Evolutionary conservation across 257 asterid species (phyloP), one percentile per base, ranked within the genome.

Genomic region (Sherardia arvensis): DNA sequence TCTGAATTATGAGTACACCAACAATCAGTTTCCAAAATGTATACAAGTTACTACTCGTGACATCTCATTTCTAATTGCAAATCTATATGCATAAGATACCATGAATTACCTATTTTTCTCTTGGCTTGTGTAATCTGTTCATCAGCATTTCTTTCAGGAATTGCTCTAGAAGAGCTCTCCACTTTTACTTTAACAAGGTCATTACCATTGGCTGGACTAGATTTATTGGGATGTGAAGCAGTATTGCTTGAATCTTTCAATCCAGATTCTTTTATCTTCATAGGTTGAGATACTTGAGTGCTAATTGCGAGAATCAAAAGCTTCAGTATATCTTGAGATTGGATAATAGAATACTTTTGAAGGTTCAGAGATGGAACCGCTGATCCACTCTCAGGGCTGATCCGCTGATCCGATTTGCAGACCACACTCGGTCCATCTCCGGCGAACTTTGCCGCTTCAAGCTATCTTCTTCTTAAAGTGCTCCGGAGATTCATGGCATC

Each of bases 81-180:
- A 11, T 33, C 20, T 22, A 59, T 18, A 56, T 21, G 8, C 20
- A 40, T 60, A 33, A 22, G 27, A 32, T 15, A 51, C 20, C 14
- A 30, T 33, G 54, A 11, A 1, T 32, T 78, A 81, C 87, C 87
- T 73, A 66, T 49, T 27, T 76, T 81, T 58, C 79, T 72, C 69
- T 81, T 81, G 4, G 56, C 69, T 40, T 66, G 73, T 63, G 67
- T 78, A 43, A 62, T 26, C 45, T 71, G 82, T 72, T 57, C 66
- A 66, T 62, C 27, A 28, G 59, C 71, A 53, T 71, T 78, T 59
- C 34, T 23, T 26, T 66, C 62, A 27, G 69, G 61, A 60, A 73
- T 54, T 40, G 7, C 71, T 61, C 76, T 62, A 30, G 20, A 63
- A 69, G 73, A 45, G 66, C 64, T 69, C 26, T 69, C 77, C 25